Conservation (phyloP, 805 yeast genomes). For the Candida piceae region DNA sequence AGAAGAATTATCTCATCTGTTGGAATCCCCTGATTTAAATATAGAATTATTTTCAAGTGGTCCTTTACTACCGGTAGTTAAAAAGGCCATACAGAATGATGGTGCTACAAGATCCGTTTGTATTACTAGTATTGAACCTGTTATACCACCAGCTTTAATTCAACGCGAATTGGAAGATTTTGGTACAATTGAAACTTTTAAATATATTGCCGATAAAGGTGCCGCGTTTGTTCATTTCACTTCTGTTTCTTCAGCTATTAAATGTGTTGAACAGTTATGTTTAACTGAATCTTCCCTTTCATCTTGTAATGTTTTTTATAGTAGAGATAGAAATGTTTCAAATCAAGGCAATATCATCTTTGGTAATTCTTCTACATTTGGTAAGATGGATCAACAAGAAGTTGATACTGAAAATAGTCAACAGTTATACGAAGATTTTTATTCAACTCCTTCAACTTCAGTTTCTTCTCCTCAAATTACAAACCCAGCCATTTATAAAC, state of each 20-base stretch:
- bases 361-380: too few relatives aligned
- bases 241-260: conserved; percentile 42
- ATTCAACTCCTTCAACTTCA: conserved; percentile 25
- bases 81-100: conserved; percentile 25
- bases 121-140: conserved; percentile 22
- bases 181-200: conserved; percentile 39
- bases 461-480: conserved; percentile 21
- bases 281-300: conserved; percentile 20
- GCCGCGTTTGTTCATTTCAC: conserved; percentile 36
- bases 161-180: conserved; percentile 31
- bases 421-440: conserved; percentile 12
- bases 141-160: conserved; percentile 19
- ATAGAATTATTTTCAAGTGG: conserved; percentile 29
- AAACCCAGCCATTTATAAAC: conserved; percentile 7
- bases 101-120: conserved; percentile 29
- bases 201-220: conserved; percentile 17
- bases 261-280: conserved; percentile 35
- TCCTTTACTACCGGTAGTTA: conserved; percentile 24
- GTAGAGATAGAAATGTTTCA: conserved; percentile 25
- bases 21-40: conserved; percentile 35
- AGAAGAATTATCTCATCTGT: conserved; percentile 21
- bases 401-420: conserved; percentile 5
- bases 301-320: conserved; percentile 25
- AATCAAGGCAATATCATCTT: too few relatives aligned
- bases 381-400: too few relatives aligned